Evolutionary conservation across 2,329 filamentous ascomycete genomes (phyloP), one percentile per base, ranked within the genome.

Genomic region (Calonectria montana): DNA sequence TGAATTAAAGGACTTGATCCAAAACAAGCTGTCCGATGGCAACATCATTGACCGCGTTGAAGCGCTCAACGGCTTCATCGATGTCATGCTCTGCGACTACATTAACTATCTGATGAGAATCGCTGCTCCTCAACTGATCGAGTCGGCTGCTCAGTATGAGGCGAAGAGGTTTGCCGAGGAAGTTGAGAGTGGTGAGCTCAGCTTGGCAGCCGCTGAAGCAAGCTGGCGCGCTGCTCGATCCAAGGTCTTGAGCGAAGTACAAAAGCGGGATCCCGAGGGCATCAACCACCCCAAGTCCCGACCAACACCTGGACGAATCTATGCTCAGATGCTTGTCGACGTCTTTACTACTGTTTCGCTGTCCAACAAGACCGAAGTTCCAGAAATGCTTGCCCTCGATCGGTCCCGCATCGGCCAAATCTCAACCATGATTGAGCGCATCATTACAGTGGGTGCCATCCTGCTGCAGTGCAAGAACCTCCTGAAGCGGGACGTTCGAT

Each of bases 391-490:
- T 23, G 86, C 87, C 16, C 88, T 96, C 1, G 94, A 97, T 76
- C 81, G 86, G 47, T 88, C 87, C 65, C 92, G 94, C 18, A 89
- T 94, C 48, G 82, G 77, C 43, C 75, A 83, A 39, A 79, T 86
- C 12, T 86, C 84, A 0, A 79, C 74, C 23, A 83, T 77, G 75
- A 78, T 84, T 0, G 83, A 84, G 55, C 89, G 91, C 53, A 92
- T 96, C 76, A 90, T 94, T 25, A 93, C 93, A 1, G 90, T 93
- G 4, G 93, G 93, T 1, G 92, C 94, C 0, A 92, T 96, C 59
- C 85, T 96, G 31, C 85, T 96, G 16, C 94, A 95, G 64, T 93
- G 92, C 82, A 97, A 97, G 85, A 96, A 95, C 76, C 86, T 96
- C 9, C 88, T 97, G 37, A 96, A 95, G 83, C 91, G 94, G 18